Conservation (phyloP, 2,329 filamentous ascomycete genomes). For the Fusarium cyanostomum region DNA sequence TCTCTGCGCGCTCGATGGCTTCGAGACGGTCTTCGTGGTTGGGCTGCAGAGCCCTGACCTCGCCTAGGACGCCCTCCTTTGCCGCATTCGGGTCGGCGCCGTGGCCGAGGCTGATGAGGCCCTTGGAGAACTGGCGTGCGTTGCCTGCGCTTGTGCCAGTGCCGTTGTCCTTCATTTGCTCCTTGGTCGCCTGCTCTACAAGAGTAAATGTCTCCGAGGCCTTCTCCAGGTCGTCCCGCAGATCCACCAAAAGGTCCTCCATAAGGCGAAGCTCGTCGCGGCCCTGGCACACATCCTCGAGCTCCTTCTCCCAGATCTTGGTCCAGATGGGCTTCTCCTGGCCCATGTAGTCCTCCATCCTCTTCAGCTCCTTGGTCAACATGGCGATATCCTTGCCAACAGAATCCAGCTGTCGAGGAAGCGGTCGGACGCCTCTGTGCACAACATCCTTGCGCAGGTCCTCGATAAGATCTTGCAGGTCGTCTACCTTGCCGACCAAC, state of each 20-base stretch:
- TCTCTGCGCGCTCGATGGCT: conserved; percentile 97
- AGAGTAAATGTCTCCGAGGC: conserved; percentile 92
- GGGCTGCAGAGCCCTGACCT: conserved; percentile 91
- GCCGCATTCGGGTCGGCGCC: conserved; percentile 77
- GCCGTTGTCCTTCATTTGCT: conserved; percentile 84
- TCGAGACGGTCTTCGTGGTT: conserved; percentile 94
- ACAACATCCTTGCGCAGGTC: conserved; percentile 98
- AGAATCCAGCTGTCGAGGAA: conserved; percentile 87
- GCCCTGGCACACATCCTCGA: conserved; percentile 95
- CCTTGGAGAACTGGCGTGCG: conserved; percentile 65
- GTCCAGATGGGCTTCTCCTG: conserved; percentile 97
- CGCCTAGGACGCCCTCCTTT: conserved; percentile 90
- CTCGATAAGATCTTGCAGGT: conserved; percentile 96
- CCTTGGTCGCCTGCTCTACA: conserved; percentile 97
- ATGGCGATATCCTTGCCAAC: conserved; percentile 88
- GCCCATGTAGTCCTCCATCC: conserved; percentile 91
- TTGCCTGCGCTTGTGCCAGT: conserved; percentile 60
- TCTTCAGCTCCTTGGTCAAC: conserved; percentile 87
- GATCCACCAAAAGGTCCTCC: conserved; percentile 91
- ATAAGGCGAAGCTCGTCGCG: conserved; percentile 94
- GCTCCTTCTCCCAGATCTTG: conserved; percentile 98
- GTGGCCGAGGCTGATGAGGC: conserved; percentile 62
- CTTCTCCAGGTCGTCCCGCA: conserved; percentile 95
- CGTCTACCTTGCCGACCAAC: conserved; percentile 91
- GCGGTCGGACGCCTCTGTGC: conserved; percentile 86